Evolutionary conservation across 768 basidiomycete species (phyloP), one percentile per base, ranked within the genome.

Genomic region (Daedaleopsis nitida): DNA sequence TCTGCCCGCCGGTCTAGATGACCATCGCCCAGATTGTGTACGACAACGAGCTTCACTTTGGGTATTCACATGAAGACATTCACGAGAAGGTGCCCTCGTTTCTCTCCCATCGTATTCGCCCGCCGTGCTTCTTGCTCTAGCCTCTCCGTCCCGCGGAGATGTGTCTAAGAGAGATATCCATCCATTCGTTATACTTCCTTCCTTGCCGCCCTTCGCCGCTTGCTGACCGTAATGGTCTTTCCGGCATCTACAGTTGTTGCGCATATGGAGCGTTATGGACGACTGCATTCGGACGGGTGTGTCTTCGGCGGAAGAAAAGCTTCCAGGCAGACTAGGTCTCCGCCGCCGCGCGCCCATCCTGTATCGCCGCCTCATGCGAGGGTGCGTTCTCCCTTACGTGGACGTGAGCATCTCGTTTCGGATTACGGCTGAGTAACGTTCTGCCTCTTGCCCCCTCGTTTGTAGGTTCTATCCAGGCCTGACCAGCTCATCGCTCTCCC

Each of bases 21-120:
- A 94, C 93, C 3, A 95, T 96, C 65, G 92, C 94, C 11, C 94
- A 96, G 75, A 89, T 94, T 52, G 93, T 96, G 1, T 91, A 92
- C 71, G 91, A 96, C 74, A 97, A 97, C 69, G 94, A 97, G 74
- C 83, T 85, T 67, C 86, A 80, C 62, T 94, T 92, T 68, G 89
- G 92, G 16, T 83, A 89, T 58, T 84, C 85, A 3, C 86, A 91
- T 52, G 84, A 84, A 21, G 87, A 92, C 10, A 89, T 94, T 60
- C 83, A 87, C 63, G 74, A 80, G 50, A 93, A 93, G 80, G 90
- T 87, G 64, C 43, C 62, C 70, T 59, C 43, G 37, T 60, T 51
- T 47, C 52, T 27, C 48, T 53, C 60, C 11, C 19, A 7, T 43
- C n/a, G 27, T 24, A 32, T 53, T 45, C 44, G 23, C 34, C 50